Evolutionary conservation across 1,139 yeast genomes (phyloP).

Genomic region (Yamadazyma aaseri): DNA sequence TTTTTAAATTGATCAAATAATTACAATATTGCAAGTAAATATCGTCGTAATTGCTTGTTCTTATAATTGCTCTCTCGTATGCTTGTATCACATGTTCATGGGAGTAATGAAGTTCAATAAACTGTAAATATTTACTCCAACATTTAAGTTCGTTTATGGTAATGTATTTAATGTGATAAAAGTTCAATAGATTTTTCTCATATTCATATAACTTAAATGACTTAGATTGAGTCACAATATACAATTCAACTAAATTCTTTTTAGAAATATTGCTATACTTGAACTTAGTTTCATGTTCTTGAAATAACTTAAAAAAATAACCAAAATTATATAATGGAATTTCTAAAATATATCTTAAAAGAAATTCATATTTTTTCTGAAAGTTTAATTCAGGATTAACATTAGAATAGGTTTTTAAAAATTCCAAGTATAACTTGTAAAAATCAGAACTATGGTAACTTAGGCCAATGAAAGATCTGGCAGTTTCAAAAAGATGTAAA

Average conservation of each 20-base stretch:
- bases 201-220: conserved; percentile 60
- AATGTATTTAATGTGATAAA: conserved; percentile 42
- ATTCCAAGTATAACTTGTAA: conserved; percentile 69
- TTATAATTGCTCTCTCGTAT: conserved; percentile 58
- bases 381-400: conserved; percentile 30
- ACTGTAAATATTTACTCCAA: conserved; percentile 65
- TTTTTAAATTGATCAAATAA: conserved; percentile 31
- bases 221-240: conserved; percentile 59
- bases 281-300: conserved; percentile 32
- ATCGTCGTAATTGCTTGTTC: conserved; percentile 50
- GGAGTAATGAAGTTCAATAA: conserved; percentile 43
- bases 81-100: conserved; percentile 32
- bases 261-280: conserved; percentile 21
- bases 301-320: conserved; percentile 45
- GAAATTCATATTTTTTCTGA: conserved; percentile 35
- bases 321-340: conserved; percentile 78
- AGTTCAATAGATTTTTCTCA: conserved; percentile 58
- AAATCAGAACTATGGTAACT: conserved; percentile 76
- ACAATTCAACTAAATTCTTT: conserved; percentile 51
- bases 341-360: conserved; percentile 62
- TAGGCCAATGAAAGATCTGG: conserved; percentile 61
- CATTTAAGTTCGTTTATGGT: conserved; percentile 47
- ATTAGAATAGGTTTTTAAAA: conserved; percentile 39
- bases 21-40: conserved; percentile 67
- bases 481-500: conserved; percentile 51